Percentiles rank a stretch among this genome's conserved stretches.
Conservation (phyloP, 345 rosid species). For the Fremontodendron californicum region DNA sequence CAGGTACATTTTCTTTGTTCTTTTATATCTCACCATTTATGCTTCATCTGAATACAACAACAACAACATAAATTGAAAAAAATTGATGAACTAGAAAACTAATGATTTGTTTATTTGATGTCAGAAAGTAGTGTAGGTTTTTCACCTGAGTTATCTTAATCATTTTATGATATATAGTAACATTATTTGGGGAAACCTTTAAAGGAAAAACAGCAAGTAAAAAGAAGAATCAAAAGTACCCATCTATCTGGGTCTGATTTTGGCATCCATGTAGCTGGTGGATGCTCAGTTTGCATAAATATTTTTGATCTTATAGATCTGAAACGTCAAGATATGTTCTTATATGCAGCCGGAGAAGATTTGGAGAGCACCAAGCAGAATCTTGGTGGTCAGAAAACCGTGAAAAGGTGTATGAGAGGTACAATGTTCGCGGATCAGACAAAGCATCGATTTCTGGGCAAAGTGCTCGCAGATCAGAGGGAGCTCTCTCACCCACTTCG, state of each 20-base stretch:
- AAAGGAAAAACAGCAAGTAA: not conserved
- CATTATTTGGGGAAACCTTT: not conserved
- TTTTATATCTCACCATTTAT: not conserved
- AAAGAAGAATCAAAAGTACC: not conserved
- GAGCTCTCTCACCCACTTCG: constrained; percentile 46
- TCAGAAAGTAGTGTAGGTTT: not conserved
- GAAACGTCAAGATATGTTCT: not conserved
- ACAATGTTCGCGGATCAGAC: constrained; percentile 76
- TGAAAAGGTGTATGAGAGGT: constrained; percentile 75
- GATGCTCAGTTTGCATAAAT: not conserved
- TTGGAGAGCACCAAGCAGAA: constrained; percentile 93
- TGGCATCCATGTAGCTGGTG: not conserved
- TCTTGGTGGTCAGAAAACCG: constrained; percentile 99
- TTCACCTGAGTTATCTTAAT: not conserved
- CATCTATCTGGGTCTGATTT: not conserved
- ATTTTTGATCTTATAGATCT: not conserved
- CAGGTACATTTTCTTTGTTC: constrained; percentile 51
- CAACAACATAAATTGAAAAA: not conserved
- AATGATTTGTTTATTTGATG: too few relatives aligned
- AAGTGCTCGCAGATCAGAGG: constrained; percentile 51
- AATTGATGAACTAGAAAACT: not conserved
- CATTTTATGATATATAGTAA: not conserved
- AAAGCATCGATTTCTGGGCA: constrained; percentile 56
- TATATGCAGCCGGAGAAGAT: constrained; percentile 77
- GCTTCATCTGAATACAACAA: not conserved